phyloP scores from a whole-genome alignment of 176 grass and related monocot species.

The Leersia perrieri region DNA sequence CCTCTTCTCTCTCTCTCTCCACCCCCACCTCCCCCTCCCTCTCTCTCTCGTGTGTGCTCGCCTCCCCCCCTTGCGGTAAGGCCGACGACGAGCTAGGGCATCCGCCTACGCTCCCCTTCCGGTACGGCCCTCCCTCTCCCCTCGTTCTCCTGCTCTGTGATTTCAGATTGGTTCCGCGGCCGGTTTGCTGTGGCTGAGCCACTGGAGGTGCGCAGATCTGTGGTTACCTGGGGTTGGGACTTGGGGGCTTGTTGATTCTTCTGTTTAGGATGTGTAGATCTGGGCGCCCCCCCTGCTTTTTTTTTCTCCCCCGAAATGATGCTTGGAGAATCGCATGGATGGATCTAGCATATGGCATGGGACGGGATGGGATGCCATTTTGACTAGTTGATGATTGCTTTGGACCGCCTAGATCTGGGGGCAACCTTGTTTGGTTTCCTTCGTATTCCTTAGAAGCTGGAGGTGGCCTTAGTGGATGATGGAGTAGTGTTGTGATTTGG shows the following conservation, averaged over 20 bases:
- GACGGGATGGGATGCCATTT: background rate
- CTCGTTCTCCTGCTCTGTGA: background rate
- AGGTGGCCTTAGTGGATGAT: background rate
- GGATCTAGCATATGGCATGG: background rate
- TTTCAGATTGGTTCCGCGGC: background rate
- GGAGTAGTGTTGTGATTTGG: background rate
- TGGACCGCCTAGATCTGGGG: background rate
- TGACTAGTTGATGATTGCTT: background rate
- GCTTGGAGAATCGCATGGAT: background rate
- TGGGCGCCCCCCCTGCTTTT: background rate
- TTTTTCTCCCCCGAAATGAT: background rate
- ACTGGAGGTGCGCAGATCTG: background rate
- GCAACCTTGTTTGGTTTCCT: background rate
- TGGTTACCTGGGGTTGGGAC: background rate
- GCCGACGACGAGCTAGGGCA: too few relatives aligned
- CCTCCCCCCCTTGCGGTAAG: background rate
- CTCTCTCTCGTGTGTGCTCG: too few relatives aligned
- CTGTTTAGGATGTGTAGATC: background rate
- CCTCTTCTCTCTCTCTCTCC: background rate
- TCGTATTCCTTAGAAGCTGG: background rate
- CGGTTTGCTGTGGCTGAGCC: background rate
- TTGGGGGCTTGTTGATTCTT: background rate
- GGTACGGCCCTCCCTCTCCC: too few relatives aligned
- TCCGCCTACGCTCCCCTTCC: too few relatives aligned
- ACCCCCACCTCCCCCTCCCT: background rate